Conservation (phyloP, 768 basidiomycete genomes). For the Gyrodon lividus region DNA sequence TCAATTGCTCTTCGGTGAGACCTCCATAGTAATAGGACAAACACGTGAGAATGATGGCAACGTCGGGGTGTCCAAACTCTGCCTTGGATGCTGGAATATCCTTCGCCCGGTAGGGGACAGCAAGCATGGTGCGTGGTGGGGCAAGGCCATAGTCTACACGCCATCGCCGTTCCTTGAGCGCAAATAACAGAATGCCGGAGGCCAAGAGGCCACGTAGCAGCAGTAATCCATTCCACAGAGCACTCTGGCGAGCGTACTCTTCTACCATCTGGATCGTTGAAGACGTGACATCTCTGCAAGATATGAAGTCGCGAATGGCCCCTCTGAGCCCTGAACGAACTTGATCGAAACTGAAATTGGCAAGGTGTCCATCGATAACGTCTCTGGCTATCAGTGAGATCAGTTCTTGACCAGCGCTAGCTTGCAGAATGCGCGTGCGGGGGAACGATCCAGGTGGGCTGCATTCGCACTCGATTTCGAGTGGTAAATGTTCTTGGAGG, state of each 20-base stretch:
- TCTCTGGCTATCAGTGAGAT: slow-evolving; percentile 12
- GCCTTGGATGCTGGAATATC: slow-evolving; percentile 37
- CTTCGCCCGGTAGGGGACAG: slow-evolving; percentile 40
- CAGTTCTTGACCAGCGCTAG: slow-evolving; percentile 10
- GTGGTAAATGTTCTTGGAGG: slow-evolving; percentile 5
- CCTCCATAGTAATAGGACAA: slow-evolving; percentile 39
- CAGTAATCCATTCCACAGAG: slow-evolving; percentile 25
- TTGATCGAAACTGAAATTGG: slow-evolving; percentile 16
- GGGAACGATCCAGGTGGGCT: slow-evolving; percentile 22
- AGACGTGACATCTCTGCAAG: not conserved
- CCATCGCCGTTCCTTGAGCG: slow-evolving; percentile 36
- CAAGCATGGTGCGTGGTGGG: slow-evolving; percentile 31
- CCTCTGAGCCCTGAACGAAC: not conserved
- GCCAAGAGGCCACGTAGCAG: slow-evolving; percentile 36
- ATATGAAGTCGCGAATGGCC: slow-evolving; percentile 26
- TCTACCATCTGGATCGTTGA: slow-evolving; percentile 6
- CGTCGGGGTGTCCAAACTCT: slow-evolving; percentile 41
- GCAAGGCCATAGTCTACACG: slow-evolving; percentile 40
- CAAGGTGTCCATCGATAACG: slow-evolving; percentile 16
- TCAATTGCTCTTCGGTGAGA: slow-evolving; percentile 30
- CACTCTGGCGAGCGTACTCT: not conserved
- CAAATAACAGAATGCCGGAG: slow-evolving; percentile 30
- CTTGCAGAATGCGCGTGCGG: slow-evolving; percentile 21
- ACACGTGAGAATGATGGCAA: slow-evolving; percentile 36
- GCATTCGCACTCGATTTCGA: slow-evolving; percentile 18